phyloP scores from a whole-genome alignment of 306 rosid genomes.

The Trichosanthes truncata region DNA sequence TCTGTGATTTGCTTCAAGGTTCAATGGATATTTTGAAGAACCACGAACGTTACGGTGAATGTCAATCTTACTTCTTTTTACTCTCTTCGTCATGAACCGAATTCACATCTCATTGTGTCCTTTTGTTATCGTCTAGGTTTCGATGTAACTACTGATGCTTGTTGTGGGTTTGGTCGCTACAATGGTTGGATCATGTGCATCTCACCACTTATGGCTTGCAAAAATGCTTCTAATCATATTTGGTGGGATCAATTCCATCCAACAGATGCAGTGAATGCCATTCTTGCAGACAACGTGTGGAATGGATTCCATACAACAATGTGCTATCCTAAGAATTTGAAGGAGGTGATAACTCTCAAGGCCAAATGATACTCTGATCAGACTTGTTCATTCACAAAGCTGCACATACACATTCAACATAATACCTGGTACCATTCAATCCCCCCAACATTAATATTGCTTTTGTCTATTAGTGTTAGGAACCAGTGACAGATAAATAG shows the following conservation, averaged over 20 bases:
- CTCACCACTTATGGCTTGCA: conserved; percentile 72
- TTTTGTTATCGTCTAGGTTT: conserved; percentile 37
- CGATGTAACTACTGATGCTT: conserved; percentile 54
- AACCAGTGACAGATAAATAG: neutral
- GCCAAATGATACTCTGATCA: conserved; percentile 15
- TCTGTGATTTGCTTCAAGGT: conserved; percentile 63
- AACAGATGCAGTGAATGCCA: conserved; percentile 73
- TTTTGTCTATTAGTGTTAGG: neutral
- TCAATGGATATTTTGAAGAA: conserved; percentile 76
- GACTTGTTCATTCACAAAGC: neutral
- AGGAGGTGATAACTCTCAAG: conserved; percentile 39
- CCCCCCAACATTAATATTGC: neutral
- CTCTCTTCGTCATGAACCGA: neutral
- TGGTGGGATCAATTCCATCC: conserved; percentile 99
- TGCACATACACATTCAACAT: neutral
- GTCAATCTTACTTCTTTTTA: neutral
- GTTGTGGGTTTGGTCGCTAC: conserved; percentile 82
- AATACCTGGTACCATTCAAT: neutral
- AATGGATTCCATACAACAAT: conserved; percentile 52
- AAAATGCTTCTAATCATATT: conserved; percentile 57
- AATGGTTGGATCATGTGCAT: conserved; percentile 81
- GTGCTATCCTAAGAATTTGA: conserved; percentile 70
- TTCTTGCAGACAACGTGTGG: conserved; percentile 78
- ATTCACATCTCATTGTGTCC: neutral
- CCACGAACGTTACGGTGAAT: conserved; percentile 48